phyloP scores from a whole-genome alignment of 495 filamentous ascomycete genomes.

The Neurospora hispaniola region DNA sequence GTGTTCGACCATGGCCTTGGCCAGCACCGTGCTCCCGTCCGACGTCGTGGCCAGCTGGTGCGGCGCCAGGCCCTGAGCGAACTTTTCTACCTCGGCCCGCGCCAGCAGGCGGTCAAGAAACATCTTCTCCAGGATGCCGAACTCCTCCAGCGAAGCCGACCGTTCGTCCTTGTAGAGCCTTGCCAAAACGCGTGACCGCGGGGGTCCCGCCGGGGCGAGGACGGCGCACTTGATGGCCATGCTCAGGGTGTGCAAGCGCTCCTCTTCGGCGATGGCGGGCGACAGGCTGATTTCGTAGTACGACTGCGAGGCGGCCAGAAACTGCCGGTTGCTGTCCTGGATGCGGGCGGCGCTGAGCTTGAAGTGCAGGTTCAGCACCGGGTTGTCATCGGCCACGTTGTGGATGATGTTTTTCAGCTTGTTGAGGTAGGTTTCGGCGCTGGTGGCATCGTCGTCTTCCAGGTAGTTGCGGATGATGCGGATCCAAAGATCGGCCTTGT shows the following conservation, averaged over 20 bases:
- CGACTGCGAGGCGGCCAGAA: slow-evolving; percentile 77
- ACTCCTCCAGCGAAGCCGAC: slow-evolving; percentile 62
- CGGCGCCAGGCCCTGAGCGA: slow-evolving; percentile 65
- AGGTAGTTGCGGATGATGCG: slow-evolving; percentile 91
- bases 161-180: slow-evolving; percentile 93
- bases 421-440: slow-evolving; percentile 79
- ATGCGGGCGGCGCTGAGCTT: slow-evolving; percentile 86
- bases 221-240: slow-evolving; percentile 94
- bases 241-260: slow-evolving; percentile 66
- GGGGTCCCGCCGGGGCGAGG: slow-evolving; percentile 80
- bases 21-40: slow-evolving; percentile 88
- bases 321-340: slow-evolving; percentile 77
- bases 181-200: slow-evolving; percentile 66
- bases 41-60: slow-evolving; percentile 84
- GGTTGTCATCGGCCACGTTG: slow-evolving; percentile 58
- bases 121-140: slow-evolving; percentile 92
- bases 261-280: slow-evolving; percentile 67
- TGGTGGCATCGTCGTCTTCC: slow-evolving; percentile 84
- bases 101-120: slow-evolving; percentile 80
- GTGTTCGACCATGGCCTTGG: slow-evolving; percentile 90
- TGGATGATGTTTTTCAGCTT: slow-evolving; percentile 85
- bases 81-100: slow-evolving; percentile 72
- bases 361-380: slow-evolving; percentile 68
- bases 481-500: slow-evolving; percentile 76
- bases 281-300: slow-evolving; percentile 81